phyloP scores from a whole-genome alignment of 1,284 basidiomycete genomes.

The Takashimella tepidaria region DNA sequence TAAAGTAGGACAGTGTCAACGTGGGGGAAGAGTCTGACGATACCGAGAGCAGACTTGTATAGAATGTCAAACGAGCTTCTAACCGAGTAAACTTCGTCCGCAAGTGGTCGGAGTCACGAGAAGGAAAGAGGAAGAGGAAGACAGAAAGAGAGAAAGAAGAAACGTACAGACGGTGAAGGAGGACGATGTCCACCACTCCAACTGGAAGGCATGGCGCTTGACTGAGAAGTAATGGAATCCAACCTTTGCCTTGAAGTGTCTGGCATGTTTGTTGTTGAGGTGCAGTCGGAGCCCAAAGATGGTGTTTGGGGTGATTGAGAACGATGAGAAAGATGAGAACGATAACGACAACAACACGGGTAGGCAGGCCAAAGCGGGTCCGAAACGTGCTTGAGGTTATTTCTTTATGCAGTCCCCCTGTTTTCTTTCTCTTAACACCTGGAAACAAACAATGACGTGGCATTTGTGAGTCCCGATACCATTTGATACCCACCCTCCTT shows the following conservation, averaged over 20 bases:
- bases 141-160: constrained; percentile 32
- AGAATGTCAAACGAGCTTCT: too few species aligned
- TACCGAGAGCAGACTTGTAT: too few species aligned
- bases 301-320: background rate
- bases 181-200: constrained; percentile 27
- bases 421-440: background rate
- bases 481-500: too few species aligned
- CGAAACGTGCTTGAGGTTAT: too few species aligned
- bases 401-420: background rate
- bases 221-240: constrained; percentile 26
- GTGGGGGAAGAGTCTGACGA: too few species aligned
- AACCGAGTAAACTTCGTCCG: too few species aligned
- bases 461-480: too few species aligned
- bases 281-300: background rate
- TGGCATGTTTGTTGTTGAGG: background rate
- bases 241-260: constrained; percentile 16
- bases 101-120: too few species aligned
- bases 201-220: constrained; percentile 16
- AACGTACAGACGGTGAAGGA: constrained; percentile 33
- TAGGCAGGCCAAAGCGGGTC: background rate
- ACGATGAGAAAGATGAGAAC: background rate
- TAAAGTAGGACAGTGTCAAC: too few species aligned
- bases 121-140: constrained; percentile 8
- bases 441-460: background rate
- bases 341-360: background rate